Evolutionary conservation across 495 filamentous ascomycete genomes (phyloP), one percentile per base, ranked within the genome.

Genomic region (Penicillium canescens): DNA sequence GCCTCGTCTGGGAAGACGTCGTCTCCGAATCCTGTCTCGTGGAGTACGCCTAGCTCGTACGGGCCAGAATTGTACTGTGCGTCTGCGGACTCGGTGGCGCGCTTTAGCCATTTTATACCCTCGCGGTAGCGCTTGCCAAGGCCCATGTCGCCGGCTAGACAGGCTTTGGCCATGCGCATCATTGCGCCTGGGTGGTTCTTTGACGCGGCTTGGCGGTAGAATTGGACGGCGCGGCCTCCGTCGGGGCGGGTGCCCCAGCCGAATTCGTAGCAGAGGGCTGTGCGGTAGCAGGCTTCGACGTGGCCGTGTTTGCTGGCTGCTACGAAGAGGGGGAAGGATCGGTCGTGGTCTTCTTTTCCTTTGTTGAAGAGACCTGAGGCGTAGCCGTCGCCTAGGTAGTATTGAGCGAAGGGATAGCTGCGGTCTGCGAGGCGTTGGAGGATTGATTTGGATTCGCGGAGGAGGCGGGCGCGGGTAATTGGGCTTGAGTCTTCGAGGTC

Each of bases 291-390:
- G 24, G 95, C 92, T 73, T 99, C 94, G 26, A 95, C 89, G 66
- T 99, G 94, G 28, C 94, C 95, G 69, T 97, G 95, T 74, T 98
- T 99, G 67, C 89, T 91, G 11, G 95, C 95, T 1, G 93, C 83
- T 31, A 96, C 77, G 66, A 99, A 99, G 6, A 97, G 83, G 0
- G 89, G 84, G 62, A 97, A 98, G 2, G 93, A 92, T 10, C 86
- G 85, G 54, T 94, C 91, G 60, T 93, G 86, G 68, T 98, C 95
- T 61, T 89, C 85, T 58, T 89, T 92, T 35, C 88, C 89, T 70
- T 96, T 98, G 73, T 82, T 91, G 72, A 99, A 98, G 16, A 99
- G 75, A 7, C 94, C 95, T 12, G 93, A 96, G 2, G 91, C 88
- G 68, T 89, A 97, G 3, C 93, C 94, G 63, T 99, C 94, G 36